Percentiles rank a stretch among this genome's conserved stretches.
These are phyloP conservation scores for Protomyces macrosporus DNA, from an alignment of 1,139 yeast species.

Conservation along the genomic window DNA sequence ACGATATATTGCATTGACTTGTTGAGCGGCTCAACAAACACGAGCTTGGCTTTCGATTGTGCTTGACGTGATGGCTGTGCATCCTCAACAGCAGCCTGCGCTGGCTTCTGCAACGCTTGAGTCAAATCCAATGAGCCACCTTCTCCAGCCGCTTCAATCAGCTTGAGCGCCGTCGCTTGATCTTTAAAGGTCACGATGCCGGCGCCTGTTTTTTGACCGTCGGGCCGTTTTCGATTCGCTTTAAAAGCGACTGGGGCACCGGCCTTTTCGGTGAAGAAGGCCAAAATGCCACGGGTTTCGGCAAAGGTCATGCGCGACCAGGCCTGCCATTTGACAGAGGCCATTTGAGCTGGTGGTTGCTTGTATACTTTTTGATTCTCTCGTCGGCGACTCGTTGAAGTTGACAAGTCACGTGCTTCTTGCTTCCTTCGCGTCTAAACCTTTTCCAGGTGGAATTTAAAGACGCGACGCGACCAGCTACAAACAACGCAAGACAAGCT, in stretches of 20 bases:
- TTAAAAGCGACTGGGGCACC: slow-evolving; percentile 7
- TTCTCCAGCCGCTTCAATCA: neutral
- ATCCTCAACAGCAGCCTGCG: neutral
- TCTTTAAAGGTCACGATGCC: slow-evolving; percentile 16
- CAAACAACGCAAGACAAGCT: neutral
- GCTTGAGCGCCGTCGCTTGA: neutral
- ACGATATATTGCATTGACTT: neutral
- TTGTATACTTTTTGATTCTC: neutral
- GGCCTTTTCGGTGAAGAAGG: neutral
- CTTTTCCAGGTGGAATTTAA: neutral
- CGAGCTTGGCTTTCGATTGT: neutral
- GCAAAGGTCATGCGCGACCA: slow-evolving; percentile 13
- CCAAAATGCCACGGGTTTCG: neutral
- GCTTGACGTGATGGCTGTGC: too few species aligned
- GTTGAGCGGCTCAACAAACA: neutral
- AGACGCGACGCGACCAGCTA: neutral
- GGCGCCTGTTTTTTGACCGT: slow-evolving; percentile 3
- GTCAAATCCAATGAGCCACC: neutral
- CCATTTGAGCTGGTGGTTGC: neutral
- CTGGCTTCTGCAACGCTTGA: neutral
- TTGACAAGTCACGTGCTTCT: neutral
- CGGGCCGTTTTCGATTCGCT: neutral
- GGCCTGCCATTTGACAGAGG: slow-evolving; percentile 15
- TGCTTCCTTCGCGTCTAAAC: neutral
- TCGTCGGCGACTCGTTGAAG: neutral